Evolutionary conservation across 352 stramenopile genomes (phyloP).

Genomic region (Pythium pyrilobum): DNA sequence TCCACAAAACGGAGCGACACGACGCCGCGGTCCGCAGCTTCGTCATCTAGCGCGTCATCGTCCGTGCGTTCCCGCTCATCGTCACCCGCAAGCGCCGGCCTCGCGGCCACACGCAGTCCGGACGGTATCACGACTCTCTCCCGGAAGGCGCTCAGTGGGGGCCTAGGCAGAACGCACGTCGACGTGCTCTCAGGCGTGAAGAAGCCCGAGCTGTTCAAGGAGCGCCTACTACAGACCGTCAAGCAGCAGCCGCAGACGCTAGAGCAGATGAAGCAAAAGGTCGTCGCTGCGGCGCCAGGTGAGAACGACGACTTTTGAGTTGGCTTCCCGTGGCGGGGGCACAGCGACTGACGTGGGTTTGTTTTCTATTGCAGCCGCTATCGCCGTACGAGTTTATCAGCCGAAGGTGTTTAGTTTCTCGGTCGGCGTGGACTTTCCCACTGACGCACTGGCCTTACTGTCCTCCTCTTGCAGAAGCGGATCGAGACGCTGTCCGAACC

Average conservation of each 20-base stretch:
- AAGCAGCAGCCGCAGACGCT: conserved; percentile 38
- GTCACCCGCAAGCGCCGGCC: conserved; percentile 4
- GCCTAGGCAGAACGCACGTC: neutral
- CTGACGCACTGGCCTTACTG: neutral
- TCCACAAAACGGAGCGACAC: conserved; percentile 10
- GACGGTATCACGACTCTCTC: conserved; percentile 67
- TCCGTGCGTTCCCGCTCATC: conserved; percentile 3
- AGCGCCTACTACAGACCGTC: conserved; percentile 43
- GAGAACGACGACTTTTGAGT: conserved; percentile 1
- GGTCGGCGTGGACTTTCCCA: neutral
- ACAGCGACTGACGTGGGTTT: neutral
- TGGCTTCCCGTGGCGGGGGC: neutral
- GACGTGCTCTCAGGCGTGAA: conserved; percentile 48
- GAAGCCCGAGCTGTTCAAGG: conserved; percentile 51
- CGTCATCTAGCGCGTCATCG: neutral
- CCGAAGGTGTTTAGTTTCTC: neutral
- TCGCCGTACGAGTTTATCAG: conserved; percentile 10
- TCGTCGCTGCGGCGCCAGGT: conserved; percentile 41
- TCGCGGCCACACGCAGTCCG: conserved; percentile 18
- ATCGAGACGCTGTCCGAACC: conserved; percentile 57
- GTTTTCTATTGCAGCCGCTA: conserved; percentile 1
- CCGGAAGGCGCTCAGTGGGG: conserved; percentile 18
- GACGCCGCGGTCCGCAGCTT: neutral
- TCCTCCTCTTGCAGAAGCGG: conserved; percentile 37
- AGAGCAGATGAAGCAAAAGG: conserved; percentile 45